Evolutionary conservation across 805 yeast genomes (phyloP).

Genomic region (Ogataea pini): DNA sequence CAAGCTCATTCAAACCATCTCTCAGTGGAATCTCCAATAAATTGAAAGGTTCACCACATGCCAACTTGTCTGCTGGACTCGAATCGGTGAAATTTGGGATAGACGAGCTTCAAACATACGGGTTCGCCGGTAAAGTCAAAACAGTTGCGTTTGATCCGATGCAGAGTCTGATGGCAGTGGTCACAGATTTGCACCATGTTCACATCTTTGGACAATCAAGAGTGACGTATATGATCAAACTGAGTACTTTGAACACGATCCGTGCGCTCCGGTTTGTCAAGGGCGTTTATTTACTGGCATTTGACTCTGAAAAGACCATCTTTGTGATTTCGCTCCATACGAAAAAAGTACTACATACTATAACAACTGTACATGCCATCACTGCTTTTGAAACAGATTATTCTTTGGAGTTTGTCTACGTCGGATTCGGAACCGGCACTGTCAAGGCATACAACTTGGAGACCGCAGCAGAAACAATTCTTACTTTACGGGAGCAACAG

Average conservation of each 20-base stretch:
- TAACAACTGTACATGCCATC: conserved; percentile 65
- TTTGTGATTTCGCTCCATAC: conserved; percentile 70
- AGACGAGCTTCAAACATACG: conserved; percentile 45
- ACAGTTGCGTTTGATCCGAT: conserved; percentile 83
- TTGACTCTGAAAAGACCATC: conserved; percentile 61
- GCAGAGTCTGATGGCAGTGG: conserved; percentile 81
- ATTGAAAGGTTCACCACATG: conserved; percentile 13
- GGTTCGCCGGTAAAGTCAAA: conserved; percentile 63
- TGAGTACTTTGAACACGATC: conserved; percentile 53
- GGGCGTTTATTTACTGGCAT: conserved; percentile 77
- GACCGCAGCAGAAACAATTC: conserved; percentile 64
- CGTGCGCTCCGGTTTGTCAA: conserved; percentile 65
- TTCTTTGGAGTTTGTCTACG: conserved; percentile 77
- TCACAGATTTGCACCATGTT: conserved; percentile 68
- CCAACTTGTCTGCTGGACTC: conserved; percentile 34
- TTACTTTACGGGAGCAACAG: conserved; percentile 72
- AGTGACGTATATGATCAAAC: conserved; percentile 66
- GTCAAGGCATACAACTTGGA: conserved; percentile 78
- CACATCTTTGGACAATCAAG: conserved; percentile 83
- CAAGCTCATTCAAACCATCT: conserved; percentile 12
- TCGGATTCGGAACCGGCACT: conserved; percentile 80
- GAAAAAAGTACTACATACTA: conserved; percentile 58
- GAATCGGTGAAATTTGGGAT: conserved; percentile 31
- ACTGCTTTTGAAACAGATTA: conserved; percentile 79
- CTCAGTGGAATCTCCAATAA: conserved; percentile 12